phyloP scores from a whole-genome alignment of 129 eudicot species.

The Flaveria ramosissima region DNA sequence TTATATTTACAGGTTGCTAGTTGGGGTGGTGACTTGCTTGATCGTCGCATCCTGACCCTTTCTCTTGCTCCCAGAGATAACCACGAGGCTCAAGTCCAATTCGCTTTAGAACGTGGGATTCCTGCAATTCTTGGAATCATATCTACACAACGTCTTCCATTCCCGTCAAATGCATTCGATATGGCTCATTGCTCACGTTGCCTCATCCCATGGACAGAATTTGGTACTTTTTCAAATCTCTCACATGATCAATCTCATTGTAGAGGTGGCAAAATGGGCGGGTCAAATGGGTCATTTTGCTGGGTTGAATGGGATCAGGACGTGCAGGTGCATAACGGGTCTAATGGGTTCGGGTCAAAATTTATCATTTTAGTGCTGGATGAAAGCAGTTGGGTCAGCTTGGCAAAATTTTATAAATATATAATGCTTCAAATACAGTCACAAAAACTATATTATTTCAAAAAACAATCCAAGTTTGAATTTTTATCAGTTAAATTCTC shows the following conservation, averaged over 20 bases:
- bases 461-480: background rate
- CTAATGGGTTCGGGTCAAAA: background rate
- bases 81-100: slow-evolving; percentile 98
- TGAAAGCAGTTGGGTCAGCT: background rate
- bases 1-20: slow-evolving; percentile 76
- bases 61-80: slow-evolving; percentile 99
- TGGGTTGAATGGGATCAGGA: background rate
- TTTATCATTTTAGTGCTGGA: background rate
- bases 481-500: background rate
- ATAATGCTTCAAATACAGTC: background rate
- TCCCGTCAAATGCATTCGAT: slow-evolving; percentile 94
- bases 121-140: slow-evolving; percentile 94
- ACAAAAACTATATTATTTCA: background rate
- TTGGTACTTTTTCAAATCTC: slow-evolving; percentile 47
- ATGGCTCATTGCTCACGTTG: slow-evolving; percentile 99
- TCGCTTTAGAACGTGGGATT: slow-evolving; percentile 96
- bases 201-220: slow-evolving; percentile 99
- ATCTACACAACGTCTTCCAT: slow-evolving; percentile 95
- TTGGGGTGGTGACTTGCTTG: slow-evolving; percentile 98
- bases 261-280: slow-evolving; percentile 2
- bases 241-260: background rate
- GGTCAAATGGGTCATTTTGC: background rate
- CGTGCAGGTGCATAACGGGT: background rate
- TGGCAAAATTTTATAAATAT: background rate
- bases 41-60: slow-evolving; percentile 80